phyloP scores from a whole-genome alignment of 345 rosid genomes.

The Syzygium grande region DNA sequence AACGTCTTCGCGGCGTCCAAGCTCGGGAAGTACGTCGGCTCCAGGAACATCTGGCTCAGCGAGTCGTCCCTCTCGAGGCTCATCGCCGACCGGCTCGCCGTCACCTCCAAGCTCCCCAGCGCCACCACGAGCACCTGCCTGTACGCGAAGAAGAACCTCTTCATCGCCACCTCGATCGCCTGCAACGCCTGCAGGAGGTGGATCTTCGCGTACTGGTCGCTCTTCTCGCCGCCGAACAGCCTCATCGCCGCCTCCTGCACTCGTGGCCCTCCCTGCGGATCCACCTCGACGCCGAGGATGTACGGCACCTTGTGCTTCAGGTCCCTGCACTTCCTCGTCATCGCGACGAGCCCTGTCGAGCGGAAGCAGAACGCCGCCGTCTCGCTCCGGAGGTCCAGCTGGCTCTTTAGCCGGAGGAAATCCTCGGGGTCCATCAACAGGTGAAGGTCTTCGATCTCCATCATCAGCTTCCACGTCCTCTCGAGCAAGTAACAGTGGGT shows the following conservation, averaged over 20 bases:
- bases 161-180: conserved; percentile 65
- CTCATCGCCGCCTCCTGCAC: conserved; percentile 91
- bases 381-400: conserved; percentile 14
- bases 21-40: conserved; percentile 91
- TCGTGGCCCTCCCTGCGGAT: conserved; percentile 89
- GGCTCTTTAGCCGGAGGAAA: conserved; percentile 27
- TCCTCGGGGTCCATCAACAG: conserved; percentile 37
- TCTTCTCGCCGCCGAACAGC: conserved; percentile 36
- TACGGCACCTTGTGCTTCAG: conserved; percentile 67
- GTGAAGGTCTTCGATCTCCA: conserved; percentile 28
- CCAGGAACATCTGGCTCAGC: conserved; percentile 70
- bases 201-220: conserved; percentile 42
- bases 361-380: conserved; percentile 43
- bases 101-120: conserved; percentile 87
- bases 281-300: conserved; percentile 73
- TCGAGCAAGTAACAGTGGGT: conserved; percentile 24
- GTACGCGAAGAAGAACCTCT: conserved; percentile 63
- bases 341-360: conserved; percentile 57
- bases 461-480: conserved; percentile 30
- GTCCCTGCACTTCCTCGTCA: conserved; percentile 49
- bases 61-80: conserved; percentile 46
- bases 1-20: conserved; percentile 98
- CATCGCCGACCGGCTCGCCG: conserved; percentile 35
- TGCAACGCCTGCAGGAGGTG: conserved; percentile 71
- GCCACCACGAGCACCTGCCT: conserved; percentile 62